Evolutionary conservation across 1,139 yeast species (phyloP).

Genomic region (Debaryomyces sp.): DNA sequence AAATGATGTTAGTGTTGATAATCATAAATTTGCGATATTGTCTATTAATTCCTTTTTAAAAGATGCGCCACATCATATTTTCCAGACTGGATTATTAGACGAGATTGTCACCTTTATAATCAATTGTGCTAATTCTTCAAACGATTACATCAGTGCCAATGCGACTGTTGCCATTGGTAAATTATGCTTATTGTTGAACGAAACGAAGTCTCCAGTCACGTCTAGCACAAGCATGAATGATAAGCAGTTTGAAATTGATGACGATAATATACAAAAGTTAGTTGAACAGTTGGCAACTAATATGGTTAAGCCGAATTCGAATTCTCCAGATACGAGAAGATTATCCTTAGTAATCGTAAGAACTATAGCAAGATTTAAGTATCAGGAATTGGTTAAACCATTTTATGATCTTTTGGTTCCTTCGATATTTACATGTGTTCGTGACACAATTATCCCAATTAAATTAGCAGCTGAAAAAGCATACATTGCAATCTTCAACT

Average conservation of each 20-base stretch:
- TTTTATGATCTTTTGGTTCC: constrained; percentile 65
- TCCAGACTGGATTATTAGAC: constrained; percentile 49
- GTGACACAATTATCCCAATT: constrained; percentile 87
- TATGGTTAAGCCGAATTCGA: constrained; percentile 56
- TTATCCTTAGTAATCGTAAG: constrained; percentile 75
- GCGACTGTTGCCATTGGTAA: constrained; percentile 84
- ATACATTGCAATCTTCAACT: constrained; percentile 67
- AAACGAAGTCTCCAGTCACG: constrained; percentile 40
- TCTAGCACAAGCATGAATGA: constrained; percentile 14
- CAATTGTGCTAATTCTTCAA: constrained; percentile 45
- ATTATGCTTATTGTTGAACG: constrained; percentile 56
- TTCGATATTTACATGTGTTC: constrained; percentile 76
- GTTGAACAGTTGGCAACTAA: constrained; percentile 52
- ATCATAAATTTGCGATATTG: constrained; percentile 65
- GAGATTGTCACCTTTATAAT: constrained; percentile 53
- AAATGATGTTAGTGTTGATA: constrained; percentile 37
- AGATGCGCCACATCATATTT: constrained; percentile 68
- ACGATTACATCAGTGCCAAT: constrained; percentile 70
- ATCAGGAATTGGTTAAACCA: constrained; percentile 49
- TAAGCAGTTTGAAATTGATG: constrained; percentile 37
- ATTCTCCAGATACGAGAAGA: constrained; percentile 80
- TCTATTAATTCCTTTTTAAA: constrained; percentile 80
- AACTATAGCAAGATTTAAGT: constrained; percentile 69
- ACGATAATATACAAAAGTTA: constrained; percentile 36
- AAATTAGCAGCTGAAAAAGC: constrained; percentile 96